Evolutionary conservation across 176 grass and related monocot genomes (phyloP).

Genomic region (Hsuehochloa calcarea): DNA sequence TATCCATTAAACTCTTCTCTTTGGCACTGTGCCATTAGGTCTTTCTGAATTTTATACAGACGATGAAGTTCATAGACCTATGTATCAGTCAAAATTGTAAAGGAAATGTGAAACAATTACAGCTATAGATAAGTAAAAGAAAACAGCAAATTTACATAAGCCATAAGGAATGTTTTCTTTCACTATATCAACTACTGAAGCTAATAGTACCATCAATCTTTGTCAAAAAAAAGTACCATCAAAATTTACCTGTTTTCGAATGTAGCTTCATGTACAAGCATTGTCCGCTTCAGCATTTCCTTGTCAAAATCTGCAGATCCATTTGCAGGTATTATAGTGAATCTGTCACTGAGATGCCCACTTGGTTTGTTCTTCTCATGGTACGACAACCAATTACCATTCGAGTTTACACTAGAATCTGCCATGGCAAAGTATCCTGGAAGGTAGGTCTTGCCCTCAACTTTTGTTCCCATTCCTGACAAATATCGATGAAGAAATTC

Average conservation of each 20-base stretch:
- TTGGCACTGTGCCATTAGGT: conserved; percentile 57
- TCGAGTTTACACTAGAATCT: conserved; percentile 54
- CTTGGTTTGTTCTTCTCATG: conserved; percentile 47
- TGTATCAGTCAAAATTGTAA: conserved; percentile 19
- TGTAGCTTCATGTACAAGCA: conserved; percentile 79
- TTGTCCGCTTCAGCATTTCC: conserved; percentile 72
- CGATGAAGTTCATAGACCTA: conserved; percentile 80
- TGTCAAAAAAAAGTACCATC: background rate
- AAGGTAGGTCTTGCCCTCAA: conserved; percentile 49
- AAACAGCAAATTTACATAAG: background rate
- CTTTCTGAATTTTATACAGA: conserved; percentile 79
- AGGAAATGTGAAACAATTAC: conserved; percentile 35
- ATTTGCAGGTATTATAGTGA: conserved; percentile 37
- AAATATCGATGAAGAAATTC: conserved; percentile 27
- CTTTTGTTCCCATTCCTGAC: conserved; percentile 65
- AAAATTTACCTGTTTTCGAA: conserved; percentile 71
- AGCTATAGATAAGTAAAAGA: conserved; percentile 2
- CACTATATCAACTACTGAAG: background rate
- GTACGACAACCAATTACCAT: conserved; percentile 36
- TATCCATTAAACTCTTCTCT: conserved; percentile 31
- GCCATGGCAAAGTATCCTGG: conserved; percentile 59
- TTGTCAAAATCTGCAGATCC: conserved; percentile 50
- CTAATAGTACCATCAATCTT: background rate
- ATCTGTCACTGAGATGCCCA: conserved; percentile 33
- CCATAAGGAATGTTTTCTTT: conserved; percentile 8